These are phyloP conservation scores for Ceratocystis colombiana DNA, from an alignment of 2,329 filamentous ascomycete genomes.

Conservation along the genomic window DNA sequence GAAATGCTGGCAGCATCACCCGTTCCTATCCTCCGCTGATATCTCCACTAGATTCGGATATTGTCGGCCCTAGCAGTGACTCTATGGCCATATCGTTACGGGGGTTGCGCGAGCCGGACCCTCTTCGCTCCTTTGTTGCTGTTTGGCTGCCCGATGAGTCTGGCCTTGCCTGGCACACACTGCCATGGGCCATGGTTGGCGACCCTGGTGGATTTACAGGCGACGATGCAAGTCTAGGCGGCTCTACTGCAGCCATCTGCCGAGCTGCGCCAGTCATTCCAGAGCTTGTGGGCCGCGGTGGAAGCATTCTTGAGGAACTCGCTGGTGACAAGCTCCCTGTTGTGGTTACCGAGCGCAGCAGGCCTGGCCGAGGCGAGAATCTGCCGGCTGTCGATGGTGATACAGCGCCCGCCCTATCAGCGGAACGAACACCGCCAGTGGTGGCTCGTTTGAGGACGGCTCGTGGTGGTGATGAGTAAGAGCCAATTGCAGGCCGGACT, in stretches of 20 bases:
- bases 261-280: neutral
- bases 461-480: neutral
- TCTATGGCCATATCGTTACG: slow-evolving; percentile 22
- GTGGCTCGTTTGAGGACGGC: neutral
- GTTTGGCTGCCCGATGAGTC: neutral
- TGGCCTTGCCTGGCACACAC: neutral
- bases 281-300: slow-evolving; percentile 6
- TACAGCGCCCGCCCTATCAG: neutral
- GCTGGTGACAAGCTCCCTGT: neutral
- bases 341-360: neutral
- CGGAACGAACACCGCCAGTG: neutral
- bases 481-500: neutral
- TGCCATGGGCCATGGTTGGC: neutral
- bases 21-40: neutral
- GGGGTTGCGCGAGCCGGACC: neutral
- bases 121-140: neutral
- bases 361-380: neutral
- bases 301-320: neutral
- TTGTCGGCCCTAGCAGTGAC: slow-evolving; percentile 10
- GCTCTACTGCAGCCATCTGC: neutral
- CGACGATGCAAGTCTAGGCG: neutral
- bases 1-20: neutral
- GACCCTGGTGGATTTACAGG: neutral
- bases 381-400: neutral
- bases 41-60: neutral